Conservation (phyloP, 2,329 filamentous ascomycete species). For the Aureobasidium subglaciale region DNA sequence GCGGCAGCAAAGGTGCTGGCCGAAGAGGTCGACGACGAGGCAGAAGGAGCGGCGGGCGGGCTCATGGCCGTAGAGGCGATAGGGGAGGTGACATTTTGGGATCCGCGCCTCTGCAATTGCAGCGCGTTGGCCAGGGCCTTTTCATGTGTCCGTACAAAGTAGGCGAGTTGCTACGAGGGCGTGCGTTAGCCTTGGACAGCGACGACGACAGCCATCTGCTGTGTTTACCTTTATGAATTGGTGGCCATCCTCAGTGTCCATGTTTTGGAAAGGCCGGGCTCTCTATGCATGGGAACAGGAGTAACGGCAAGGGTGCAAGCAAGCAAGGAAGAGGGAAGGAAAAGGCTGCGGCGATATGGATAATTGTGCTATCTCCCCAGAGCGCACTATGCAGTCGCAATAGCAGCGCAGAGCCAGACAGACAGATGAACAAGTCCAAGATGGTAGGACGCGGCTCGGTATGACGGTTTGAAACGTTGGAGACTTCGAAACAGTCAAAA, state of each 20-base stretch:
- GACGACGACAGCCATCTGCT: not conserved
- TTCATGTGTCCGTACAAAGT: conserved; percentile 94
- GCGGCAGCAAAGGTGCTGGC: conserved; percentile 70
- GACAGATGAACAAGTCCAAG: conserved; percentile 1
- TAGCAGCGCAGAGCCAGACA: not conserved
- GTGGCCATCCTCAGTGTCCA: conserved; percentile 86
- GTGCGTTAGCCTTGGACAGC: conserved; percentile 10
- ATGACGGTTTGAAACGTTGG: not conserved
- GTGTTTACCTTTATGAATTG: conserved; percentile 72
- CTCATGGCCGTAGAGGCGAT: conserved; percentile 38
- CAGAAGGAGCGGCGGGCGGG: conserved; percentile 51
- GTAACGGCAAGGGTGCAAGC: conserved; percentile 8
- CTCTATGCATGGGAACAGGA: conserved; percentile 15
- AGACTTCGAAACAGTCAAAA: conserved; percentile 7
- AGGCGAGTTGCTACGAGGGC: conserved; percentile 72
- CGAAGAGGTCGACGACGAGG: conserved; percentile 66
- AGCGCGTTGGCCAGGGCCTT: conserved; percentile 94
- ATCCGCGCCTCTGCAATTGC: conserved; percentile 68
- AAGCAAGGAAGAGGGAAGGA: not conserved
- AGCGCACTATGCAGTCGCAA: not conserved
- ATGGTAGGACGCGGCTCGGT: not conserved
- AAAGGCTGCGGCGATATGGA: conserved; percentile 2
- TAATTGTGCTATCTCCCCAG: not conserved
- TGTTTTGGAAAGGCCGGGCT: conserved; percentile 31
- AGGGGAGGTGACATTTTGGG: conserved; percentile 45